Evolutionary conservation across 1,139 yeast species (phyloP), one percentile per base, ranked within the genome.

Genomic region (Zygosaccharomyces pseudobailii): DNA sequence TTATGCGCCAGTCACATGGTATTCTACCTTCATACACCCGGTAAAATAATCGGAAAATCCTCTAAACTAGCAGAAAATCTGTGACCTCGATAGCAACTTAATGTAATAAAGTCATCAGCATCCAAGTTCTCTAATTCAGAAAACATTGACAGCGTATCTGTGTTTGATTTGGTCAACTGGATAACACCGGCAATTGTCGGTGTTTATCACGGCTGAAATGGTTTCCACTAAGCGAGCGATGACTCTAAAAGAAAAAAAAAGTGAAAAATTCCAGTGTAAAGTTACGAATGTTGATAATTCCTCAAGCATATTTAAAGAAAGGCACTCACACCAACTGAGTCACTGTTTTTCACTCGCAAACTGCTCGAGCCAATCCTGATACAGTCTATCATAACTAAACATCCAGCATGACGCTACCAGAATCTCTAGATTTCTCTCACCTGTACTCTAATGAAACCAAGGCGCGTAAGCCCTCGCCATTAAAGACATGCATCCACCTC

Each of bases 401-500:
- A 31, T 13, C 9, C 23, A 52, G 8, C 19, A 64, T 65, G 69
- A 57, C 67, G 20, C 44, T 62, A 43, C 63, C 70, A 37, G 66
- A 62, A 52, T 73, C 92, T 34, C 83, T 82, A 68, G 95, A 92
- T 67, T 76, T 92, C 55, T 62, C 79, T 25, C 88, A 88, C 68
- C 77, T 80, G 55, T 76, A 87, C 53, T 87, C 96, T 20, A 79
- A 71, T 6, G 97, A 92, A 71, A 81, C 97, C 40, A 75, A 75
- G 55, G 71, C 84, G 21, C 86, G 98, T 71, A 73, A 76, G 49
- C 79, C 85, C 30, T 88, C 97, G 17, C 84, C 88, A 13, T 76
- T 92, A 67, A 92, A 92, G 71, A 72, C 80, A 40, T 95, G 96
- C 20, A 87, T 89, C 74, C 81, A 80, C 65, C 85, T 84, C 71